phyloP scores from a whole-genome alignment of 371 early-diverging fungal species.

The Catenaria anguillulae region DNA sequence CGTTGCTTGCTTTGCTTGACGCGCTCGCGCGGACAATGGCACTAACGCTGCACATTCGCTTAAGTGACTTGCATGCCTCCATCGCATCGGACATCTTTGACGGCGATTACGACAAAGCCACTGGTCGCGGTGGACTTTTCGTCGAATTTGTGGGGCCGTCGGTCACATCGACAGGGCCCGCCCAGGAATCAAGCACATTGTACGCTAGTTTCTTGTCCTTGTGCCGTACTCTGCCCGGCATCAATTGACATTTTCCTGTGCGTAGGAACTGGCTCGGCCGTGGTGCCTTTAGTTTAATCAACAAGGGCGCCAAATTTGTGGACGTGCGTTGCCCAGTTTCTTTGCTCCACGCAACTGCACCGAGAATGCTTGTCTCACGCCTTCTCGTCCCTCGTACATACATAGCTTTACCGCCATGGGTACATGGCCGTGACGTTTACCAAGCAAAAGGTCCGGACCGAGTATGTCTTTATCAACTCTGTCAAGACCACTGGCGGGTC shows the following conservation, averaged over 20 bases:
- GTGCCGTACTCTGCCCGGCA: no score
- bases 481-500: no score
- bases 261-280: background rate
- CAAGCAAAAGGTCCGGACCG: background rate
- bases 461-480: background rate
- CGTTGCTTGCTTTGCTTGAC: no score
- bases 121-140: background rate
- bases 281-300: background rate
- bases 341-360: no score
- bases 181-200: background rate
- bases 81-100: background rate
- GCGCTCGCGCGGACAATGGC: no score
- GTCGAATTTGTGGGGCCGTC: background rate
- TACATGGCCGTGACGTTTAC: background rate
- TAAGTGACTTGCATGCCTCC: background rate
- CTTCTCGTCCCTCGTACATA: no score
- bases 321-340: no score
- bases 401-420: background rate
- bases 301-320: background rate
- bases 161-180: constrained; percentile 1
- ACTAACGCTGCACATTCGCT: no score
- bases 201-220: no score
- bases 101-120: background rate
- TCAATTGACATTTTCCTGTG: no score
- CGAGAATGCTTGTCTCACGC: no score